A percentile compares a stretch with the other conserved stretches of the same genome.
Conservation (phyloP, 345 rosid genomes). For the Bretschneidera sinensis region DNA sequence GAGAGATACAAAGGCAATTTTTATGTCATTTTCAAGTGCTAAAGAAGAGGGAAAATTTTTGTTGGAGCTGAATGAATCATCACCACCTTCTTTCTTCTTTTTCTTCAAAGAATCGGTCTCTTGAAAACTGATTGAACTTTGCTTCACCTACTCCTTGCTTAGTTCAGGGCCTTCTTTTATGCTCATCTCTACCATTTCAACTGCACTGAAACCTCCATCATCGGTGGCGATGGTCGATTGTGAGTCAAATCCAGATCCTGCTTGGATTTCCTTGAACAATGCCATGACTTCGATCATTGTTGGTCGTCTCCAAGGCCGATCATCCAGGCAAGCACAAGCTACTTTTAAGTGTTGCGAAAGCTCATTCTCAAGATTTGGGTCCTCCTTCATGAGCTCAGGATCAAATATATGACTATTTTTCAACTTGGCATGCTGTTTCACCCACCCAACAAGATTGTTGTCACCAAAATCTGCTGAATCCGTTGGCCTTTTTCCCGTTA, state of each 20-base stretch:
- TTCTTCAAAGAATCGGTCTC: slow-evolving; percentile 19
- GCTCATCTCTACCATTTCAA: slow-evolving; percentile 74
- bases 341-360: slow-evolving; percentile 66
- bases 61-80: slow-evolving; percentile 17
- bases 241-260: slow-evolving; percentile 72
- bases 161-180: slow-evolving; percentile 77
- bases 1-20: slow-evolving; percentile 26
- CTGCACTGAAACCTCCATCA: slow-evolving; percentile 54
- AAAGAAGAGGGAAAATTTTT: slow-evolving; percentile 29
- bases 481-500: slow-evolving; percentile 86
- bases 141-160: slow-evolving; percentile 34
- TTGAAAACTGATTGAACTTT: slow-evolving; percentile 16
- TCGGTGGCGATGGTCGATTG: slow-evolving; percentile 65
- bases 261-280: slow-evolving; percentile 70
- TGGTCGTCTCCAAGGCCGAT: slow-evolving; percentile 63
- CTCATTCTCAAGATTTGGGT: slow-evolving; percentile 65
- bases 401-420: slow-evolving; percentile 74
- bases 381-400: slow-evolving; percentile 67
- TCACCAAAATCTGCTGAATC: slow-evolving; percentile 96
- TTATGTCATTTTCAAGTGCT: slow-evolving; percentile 15
- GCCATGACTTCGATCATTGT: slow-evolving; percentile 82
- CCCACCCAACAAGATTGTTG: slow-evolving; percentile 98
- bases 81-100: slow-evolving; percentile 19
- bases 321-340: slow-evolving; percentile 83
- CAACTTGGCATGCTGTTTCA: slow-evolving; percentile 80